Base-by-base conservation (phyloP, 139 green algal species). In the Chlamydomonas incerta region DNA sequence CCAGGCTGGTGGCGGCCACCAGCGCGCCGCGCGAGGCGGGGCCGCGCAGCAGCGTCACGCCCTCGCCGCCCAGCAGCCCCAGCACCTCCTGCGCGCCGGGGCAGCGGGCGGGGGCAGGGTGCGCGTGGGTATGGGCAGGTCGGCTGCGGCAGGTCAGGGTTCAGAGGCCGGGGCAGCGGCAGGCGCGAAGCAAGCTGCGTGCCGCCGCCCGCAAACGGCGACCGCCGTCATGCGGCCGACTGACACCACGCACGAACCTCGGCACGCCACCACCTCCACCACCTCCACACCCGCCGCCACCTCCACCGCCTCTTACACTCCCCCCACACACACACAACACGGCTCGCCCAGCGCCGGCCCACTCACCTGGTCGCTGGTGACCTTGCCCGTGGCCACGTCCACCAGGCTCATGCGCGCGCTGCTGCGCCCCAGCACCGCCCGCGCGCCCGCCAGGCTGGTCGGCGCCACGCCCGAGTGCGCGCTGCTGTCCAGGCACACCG, bases 11-110 rank as follows among this genome's bases (percentile, higher is more conserved):
- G 57, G 81, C 94, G 46, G 86, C 67, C 3, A 88, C 91, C 47
- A 96, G 33, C 11, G 86, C 33, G 15, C 93, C 93, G 0, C 91
- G 87, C 0, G 72, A 50, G 1, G 74, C 85, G 4, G 92, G 91
- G 4, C 81, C 90, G 4, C 87, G 80, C 60, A 95, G 72, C 24
- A 87, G 67, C 8, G 86, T 50, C 20, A 87, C 23, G 68, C 89
- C 70, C 69, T 92, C 90, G 23, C 86, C 91, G 13, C 46, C 65
- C n/a, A 58, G 10, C 33, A 85, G 67, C 26, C 26, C 72, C 85
- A 86, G 50, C 75, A 92, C 87, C 9, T 60, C 74, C 90, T 95
- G 87, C n/a, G n/a, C n/a, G n/a, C n/a, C n/a, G n/a, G n/a, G n/a
- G n/a, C n/a, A n/a, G n/a, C n/a, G n/a, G 13, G 31, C 37, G 13